Conservation (phyloP, 2,329 filamentous ascomycete species). For the Penicillium sp. region DNA sequence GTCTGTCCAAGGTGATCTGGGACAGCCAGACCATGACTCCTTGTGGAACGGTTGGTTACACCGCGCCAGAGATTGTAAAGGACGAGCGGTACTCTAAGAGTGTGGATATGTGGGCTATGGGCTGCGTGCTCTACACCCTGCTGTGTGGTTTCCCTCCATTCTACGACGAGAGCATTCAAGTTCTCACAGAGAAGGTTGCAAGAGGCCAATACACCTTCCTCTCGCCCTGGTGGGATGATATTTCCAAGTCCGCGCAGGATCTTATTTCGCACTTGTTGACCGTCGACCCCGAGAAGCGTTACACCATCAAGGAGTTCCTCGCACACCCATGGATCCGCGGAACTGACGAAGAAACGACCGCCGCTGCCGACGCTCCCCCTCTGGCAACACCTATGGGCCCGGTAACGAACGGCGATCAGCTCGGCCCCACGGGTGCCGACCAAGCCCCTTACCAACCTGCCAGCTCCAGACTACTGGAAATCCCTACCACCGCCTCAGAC, state of each 20-base stretch:
- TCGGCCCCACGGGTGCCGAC: constrained; percentile 52
- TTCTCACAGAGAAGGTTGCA: constrained; percentile 95
- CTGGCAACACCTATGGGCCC: constrained; percentile 64
- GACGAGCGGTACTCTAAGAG: constrained; percentile 98
- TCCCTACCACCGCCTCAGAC: constrained; percentile 55
- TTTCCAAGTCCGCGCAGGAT: constrained; percentile 91
- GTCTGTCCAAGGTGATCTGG: constrained; percentile 97
- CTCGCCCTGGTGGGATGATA: constrained; percentile 99
- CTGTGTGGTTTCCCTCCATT: constrained; percentile 98
- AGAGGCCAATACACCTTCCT: constrained; percentile 96
- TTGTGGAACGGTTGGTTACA: constrained; percentile 98
- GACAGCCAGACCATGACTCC: constrained; percentile 98
- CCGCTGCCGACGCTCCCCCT: constrained; percentile 68
- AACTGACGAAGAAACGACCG: constrained; percentile 65
- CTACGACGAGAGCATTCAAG: constrained; percentile 96
- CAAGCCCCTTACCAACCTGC: constrained; percentile 45
- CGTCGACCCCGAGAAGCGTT: constrained; percentile 92
- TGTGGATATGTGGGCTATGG: constrained; percentile 98
- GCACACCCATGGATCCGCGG: constrained; percentile 90
- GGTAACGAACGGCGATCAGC: constrained; percentile 54
- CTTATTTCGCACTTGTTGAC: constrained; percentile 90
- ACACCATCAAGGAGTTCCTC: constrained; percentile 89
- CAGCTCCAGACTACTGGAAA: constrained; percentile 57
- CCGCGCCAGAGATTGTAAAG: constrained; percentile 97
- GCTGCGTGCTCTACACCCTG: constrained; percentile 93